Conservation (phyloP, 768 basidiomycete species). For the Floccularia luteovirens region DNA sequence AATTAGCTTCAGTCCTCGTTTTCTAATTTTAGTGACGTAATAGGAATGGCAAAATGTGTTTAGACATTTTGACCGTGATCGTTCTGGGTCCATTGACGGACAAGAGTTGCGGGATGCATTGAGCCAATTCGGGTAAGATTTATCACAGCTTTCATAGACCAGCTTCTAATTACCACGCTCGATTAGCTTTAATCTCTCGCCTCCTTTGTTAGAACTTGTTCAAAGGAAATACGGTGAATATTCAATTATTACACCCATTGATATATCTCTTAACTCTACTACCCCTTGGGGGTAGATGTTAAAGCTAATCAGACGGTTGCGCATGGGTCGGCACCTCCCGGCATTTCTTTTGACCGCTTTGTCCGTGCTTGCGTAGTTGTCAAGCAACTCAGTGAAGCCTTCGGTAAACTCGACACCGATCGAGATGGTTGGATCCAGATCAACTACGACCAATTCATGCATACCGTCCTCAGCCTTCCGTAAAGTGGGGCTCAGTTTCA, state of each 20-base stretch:
- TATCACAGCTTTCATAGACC: not conserved
- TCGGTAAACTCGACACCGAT: constrained; percentile 59
- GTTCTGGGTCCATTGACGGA: constrained; percentile 71
- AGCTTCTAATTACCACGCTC: not conserved
- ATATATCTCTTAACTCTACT: constrained; percentile 10
- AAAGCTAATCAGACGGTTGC: constrained; percentile 41
- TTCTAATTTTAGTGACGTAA: not conserved
- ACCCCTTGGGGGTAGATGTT: constrained; percentile 37
- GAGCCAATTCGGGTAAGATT: constrained; percentile 57
- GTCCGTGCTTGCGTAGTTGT: constrained; percentile 80
- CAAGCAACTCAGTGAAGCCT: constrained; percentile 70
- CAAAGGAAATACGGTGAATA: constrained; percentile 64
- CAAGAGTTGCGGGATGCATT: constrained; percentile 64
- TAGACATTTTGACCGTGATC: constrained; percentile 78
- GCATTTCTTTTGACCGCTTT: constrained; percentile 83
- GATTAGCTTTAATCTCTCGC: too few species aligned
- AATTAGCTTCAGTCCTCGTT: not conserved
- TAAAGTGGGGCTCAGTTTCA: too few species aligned
- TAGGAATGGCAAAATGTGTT: constrained; percentile 84
- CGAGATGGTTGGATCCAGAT: constrained; percentile 68
- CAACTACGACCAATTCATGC: constrained; percentile 68
- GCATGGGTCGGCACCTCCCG: constrained; percentile 28
- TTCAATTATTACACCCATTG: not conserved
- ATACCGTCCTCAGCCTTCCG: constrained; percentile 55
- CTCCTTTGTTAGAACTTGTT: not conserved